A percentile compares a stretch with the other conserved stretches of the same genome.
Evolutionary conservation across 2,329 filamentous ascomycete species (phyloP).

Genomic region (Calonectria hongkongensis): DNA sequence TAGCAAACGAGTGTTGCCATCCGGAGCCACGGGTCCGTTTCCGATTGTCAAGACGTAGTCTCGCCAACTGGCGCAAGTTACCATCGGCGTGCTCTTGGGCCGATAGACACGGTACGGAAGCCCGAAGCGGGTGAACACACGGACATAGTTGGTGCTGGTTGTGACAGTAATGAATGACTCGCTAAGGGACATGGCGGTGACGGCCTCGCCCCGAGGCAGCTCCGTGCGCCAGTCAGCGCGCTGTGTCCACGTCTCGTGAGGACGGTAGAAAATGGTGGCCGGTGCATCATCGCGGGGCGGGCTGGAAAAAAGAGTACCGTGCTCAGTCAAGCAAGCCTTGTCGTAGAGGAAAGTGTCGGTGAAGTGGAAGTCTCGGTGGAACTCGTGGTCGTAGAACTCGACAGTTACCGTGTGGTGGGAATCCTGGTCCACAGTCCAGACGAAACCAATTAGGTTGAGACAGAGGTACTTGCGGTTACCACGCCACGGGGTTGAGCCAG

Average conservation of each 20-base stretch:
- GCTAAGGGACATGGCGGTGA: slow-evolving; percentile 92
- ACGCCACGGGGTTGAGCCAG: slow-evolving; percentile 95
- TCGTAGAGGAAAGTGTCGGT: slow-evolving; percentile 97
- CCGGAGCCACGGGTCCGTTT: slow-evolving; percentile 88
- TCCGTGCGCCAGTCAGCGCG: slow-evolving; percentile 92
- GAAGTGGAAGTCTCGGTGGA: slow-evolving; percentile 96
- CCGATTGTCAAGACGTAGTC: slow-evolving; percentile 98
- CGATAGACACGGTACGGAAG: slow-evolving; percentile 92
- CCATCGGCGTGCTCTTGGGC: slow-evolving; percentile 91
- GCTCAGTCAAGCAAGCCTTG: slow-evolving; percentile 92
- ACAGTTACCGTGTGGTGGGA: slow-evolving; percentile 95
- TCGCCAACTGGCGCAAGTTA: slow-evolving; percentile 94
- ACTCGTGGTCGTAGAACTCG: slow-evolving; percentile 96
- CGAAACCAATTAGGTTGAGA: slow-evolving; percentile 93
- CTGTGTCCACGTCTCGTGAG: slow-evolving; percentile 97
- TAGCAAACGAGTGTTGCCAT: slow-evolving; percentile 85
- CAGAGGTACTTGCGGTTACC: slow-evolving; percentile 95
- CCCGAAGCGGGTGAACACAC: slow-evolving; percentile 94
- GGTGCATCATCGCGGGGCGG: slow-evolving; percentile 79
- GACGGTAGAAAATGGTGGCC: slow-evolving; percentile 94
- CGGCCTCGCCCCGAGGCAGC: slow-evolving; percentile 89
- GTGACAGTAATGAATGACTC: slow-evolving; percentile 93
- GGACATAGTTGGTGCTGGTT: slow-evolving; percentile 90
- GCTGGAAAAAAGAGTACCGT: slow-evolving; percentile 90
- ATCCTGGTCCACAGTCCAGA: slow-evolving; percentile 98